Conservation (phyloP, 176 grass and related monocot genomes). For the Musa schizocarpa region DNA sequence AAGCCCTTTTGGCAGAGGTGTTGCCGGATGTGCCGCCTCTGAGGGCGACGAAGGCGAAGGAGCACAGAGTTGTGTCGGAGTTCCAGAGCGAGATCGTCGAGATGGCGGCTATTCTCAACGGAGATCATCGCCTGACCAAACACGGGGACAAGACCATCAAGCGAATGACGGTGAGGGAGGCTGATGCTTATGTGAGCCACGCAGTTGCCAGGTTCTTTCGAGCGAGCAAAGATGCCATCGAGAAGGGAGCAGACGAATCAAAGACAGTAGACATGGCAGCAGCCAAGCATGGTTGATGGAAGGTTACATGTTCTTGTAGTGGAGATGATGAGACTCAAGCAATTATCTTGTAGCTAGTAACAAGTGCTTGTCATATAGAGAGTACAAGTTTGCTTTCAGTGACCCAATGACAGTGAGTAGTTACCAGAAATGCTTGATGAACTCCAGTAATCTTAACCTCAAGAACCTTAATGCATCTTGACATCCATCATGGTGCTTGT, state of each 20-base stretch:
- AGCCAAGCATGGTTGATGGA: not conserved
- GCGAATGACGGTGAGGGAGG: slow-evolving; percentile 2
- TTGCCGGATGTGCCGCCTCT: not conserved
- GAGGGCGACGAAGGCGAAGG: not conserved
- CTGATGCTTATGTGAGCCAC: not conserved
- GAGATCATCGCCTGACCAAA: not conserved
- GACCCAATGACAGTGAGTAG: too few relatives aligned
- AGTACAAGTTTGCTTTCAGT: too few relatives aligned
- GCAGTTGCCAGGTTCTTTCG: not conserved
- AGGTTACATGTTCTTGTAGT: not conserved
- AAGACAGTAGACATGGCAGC: not conserved
- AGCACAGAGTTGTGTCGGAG: slow-evolving; percentile 4
- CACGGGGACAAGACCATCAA: not conserved
- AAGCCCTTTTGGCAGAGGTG: not conserved
- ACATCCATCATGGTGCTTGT: too few relatives aligned
- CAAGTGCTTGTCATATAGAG: too few relatives aligned
- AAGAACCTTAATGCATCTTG: too few relatives aligned
- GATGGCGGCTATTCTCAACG: slow-evolving; percentile 6
- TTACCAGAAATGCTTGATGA: too few relatives aligned
- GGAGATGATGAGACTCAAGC: too few relatives aligned
- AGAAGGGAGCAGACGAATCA: not conserved
- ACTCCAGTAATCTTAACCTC: too few relatives aligned
- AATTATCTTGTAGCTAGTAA: too few relatives aligned
- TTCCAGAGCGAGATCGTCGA: slow-evolving; percentile 11
- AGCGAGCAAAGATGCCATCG: slow-evolving; percentile 5